phyloP scores from a whole-genome alignment of 371 early-diverging fungal genomes.

The Apophysomyces variabilis region DNA sequence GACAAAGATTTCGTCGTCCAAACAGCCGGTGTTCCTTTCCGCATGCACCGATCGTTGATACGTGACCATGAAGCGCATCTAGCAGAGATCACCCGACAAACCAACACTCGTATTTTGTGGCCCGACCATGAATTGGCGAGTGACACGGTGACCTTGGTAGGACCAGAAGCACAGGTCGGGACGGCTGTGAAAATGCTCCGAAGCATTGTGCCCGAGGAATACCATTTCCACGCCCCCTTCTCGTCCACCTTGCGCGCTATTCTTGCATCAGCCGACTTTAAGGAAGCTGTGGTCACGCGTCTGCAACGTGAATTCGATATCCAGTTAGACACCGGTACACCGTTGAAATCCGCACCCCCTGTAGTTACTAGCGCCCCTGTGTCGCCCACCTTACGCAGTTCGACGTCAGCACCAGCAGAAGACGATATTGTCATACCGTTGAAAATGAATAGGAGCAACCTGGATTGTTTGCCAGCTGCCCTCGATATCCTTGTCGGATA shows the following conservation, averaged over 20 bases:
- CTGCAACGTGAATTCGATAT: constrained; percentile 21
- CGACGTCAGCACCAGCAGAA: constrained; percentile 19
- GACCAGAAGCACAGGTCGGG: constrained; percentile 48
- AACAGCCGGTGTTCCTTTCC: constrained; percentile 47
- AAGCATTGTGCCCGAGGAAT: constrained; percentile 44
- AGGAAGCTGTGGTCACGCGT: constrained; percentile 15
- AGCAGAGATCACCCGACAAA: constrained; percentile 53
- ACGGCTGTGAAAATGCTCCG: constrained; percentile 41
- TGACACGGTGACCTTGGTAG: constrained; percentile 40
- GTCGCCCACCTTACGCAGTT: constrained; percentile 4
- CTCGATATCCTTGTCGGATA: constrained; percentile 20
- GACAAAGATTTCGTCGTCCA: constrained; percentile 56
- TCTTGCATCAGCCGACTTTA: constrained; percentile 19
- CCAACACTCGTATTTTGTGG: constrained; percentile 58
- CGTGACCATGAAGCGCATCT: constrained; percentile 43
- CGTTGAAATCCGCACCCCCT: constrained; percentile 22
- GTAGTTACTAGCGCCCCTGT: constrained; percentile 11
- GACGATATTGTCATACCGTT: constrained; percentile 19
- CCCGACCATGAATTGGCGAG: constrained; percentile 53
- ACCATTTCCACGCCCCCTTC: constrained; percentile 39
- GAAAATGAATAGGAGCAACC: constrained; percentile 20
- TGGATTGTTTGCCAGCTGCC: constrained; percentile 22
- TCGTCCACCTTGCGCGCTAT: constrained; percentile 31
- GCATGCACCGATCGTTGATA: constrained; percentile 50
- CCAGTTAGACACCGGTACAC: constrained; percentile 17